Base-by-base conservation (phyloP, 192 early-diverging fungal species). In the Coemansia sp. region DNA sequence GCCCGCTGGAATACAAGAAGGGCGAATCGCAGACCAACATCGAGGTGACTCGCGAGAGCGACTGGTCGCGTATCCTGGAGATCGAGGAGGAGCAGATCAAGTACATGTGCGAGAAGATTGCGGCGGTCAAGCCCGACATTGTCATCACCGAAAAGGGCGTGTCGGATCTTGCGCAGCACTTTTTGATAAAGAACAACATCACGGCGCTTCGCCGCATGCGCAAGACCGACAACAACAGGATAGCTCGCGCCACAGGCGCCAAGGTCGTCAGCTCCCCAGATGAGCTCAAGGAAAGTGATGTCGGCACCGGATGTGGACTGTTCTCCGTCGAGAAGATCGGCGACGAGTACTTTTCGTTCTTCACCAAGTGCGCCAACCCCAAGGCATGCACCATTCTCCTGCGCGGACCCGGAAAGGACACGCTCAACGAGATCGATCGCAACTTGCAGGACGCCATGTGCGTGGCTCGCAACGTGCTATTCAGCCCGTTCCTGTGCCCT, bases 31-130 rank as follows among this genome's bases (percentile, higher is more conserved):
- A 99, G 85, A 99, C 98, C 34, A 93, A 96, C 75, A 95, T 98
- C 72, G 98, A 99, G 83, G 93, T 99, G 61, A 91, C 91, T 64
- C 94, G 97, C 81, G 98, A 99, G 76, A 85, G 89, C 34, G 95
- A 99, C 84, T 99, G 98, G 98, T 85, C 91, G 63, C 87, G 98
- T 34, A 88, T 99, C 49, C 82, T 99, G 73, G 90, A 98, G 81
- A 99, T 99, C 68, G 98, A 99, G 84, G 98, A 99, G 86, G 96
- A 99, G 84, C 98, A 99, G 85, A 86, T 99, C 84, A 95, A 95
- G 88, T 78, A 84, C 68, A 90, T 99, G 87, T 97, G 95, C 78
- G 96, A 99, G 64, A 92, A 93, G 86, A 98, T 99, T 69, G 90
- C 94, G 66, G 87, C 89, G 24, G 81, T 98, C 52, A 99, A 99